These are phyloP conservation scores for Cladosporium sp. DNA, from an alignment of 2,329 filamentous ascomycete genomes.

Conservation along the genomic window DNA sequence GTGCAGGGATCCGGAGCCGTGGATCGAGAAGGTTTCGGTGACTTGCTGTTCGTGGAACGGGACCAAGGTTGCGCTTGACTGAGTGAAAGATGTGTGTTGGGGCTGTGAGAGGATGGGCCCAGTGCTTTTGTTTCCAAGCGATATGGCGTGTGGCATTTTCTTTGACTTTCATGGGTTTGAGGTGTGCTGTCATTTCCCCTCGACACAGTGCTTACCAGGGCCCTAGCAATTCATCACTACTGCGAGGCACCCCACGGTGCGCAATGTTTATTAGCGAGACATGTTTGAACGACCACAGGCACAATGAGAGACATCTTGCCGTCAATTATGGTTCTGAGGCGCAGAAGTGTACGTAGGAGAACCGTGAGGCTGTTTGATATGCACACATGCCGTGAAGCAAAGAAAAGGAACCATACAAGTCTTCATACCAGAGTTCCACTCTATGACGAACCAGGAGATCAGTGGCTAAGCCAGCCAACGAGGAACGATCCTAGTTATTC, in stretches of 20 bases:
- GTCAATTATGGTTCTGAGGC: not conserved
- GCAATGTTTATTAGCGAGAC: not conserved
- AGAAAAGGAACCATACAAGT: not conserved
- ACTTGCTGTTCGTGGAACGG: slow-evolving; percentile 21
- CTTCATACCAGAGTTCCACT: not conserved
- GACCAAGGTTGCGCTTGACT: slow-evolving; percentile 8
- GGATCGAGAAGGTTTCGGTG: slow-evolving; percentile 23
- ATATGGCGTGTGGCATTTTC: too few species aligned
- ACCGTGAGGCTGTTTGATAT: too few species aligned
- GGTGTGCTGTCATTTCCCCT: not conserved
- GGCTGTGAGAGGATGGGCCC: not conserved
- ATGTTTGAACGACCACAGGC: not conserved
- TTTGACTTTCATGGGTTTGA: not conserved
- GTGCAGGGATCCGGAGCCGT: slow-evolving; percentile 17
- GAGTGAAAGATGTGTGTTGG: not conserved
- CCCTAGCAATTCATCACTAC: not conserved
- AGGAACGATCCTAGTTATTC: not conserved
- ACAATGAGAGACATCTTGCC: not conserved
- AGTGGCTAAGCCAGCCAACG: not conserved
- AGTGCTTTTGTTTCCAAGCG: too few species aligned
- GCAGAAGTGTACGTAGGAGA: too few species aligned
- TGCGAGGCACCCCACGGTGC: not conserved
- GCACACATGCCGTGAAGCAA: too few species aligned
- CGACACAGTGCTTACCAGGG: not conserved
- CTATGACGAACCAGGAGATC: too few species aligned